Evolutionary conservation across 768 basidiomycete species (phyloP), one percentile per base, ranked within the genome.

Genomic region (Hydnomerulius pinastri): DNA sequence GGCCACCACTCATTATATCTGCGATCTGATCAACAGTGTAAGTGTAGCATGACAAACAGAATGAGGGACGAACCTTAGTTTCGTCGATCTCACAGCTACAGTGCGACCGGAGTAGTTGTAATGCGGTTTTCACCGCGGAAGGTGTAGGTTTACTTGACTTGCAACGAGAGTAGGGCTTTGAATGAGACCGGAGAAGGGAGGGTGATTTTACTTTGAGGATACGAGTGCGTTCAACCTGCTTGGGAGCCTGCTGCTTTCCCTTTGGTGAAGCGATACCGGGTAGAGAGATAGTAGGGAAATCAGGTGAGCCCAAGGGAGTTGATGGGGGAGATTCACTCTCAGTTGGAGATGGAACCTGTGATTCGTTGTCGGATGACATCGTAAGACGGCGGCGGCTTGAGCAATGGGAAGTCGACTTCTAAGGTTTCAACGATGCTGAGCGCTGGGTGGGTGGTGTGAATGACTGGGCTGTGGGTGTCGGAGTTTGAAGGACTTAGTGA

Each of bases 401-500:
- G 20, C 18, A 20, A 38, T 43, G 23, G n/a, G n/a, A n/a, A n/a
- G n/a, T n/a, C n/a, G n/a, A n/a, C n/a, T n/a, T n/a, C n/a, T n/a
- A n/a, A n/a, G n/a, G n/a, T n/a, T n/a, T n/a, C n/a, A n/a, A n/a
- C n/a, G n/a, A n/a, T n/a, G n/a, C n/a, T n/a, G n/a, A 18, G 5
- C n/a, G 17, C 15, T 45, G 28, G 29, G 43, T 33, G 28, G 17
- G 37, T 39, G 29, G 15, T 24, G 12, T 43, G 23, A 23, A 30
- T 17, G 37, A 17, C n/a, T n/a, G 29, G 20, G 39, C n/a, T 21
- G 18, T 40, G n/a, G 4, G 28, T 15, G 29, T 28, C 43, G 29
- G 29, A 45, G 43, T 33, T 45, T 45, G 29, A 45, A 45, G 30
- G 20, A 45, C 43, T 45, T 45, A 18, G 30, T n/a, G n/a, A n/a